Conservation (phyloP, 2,329 filamentous ascomycete species). For the Nothopassalora personata region DNA sequence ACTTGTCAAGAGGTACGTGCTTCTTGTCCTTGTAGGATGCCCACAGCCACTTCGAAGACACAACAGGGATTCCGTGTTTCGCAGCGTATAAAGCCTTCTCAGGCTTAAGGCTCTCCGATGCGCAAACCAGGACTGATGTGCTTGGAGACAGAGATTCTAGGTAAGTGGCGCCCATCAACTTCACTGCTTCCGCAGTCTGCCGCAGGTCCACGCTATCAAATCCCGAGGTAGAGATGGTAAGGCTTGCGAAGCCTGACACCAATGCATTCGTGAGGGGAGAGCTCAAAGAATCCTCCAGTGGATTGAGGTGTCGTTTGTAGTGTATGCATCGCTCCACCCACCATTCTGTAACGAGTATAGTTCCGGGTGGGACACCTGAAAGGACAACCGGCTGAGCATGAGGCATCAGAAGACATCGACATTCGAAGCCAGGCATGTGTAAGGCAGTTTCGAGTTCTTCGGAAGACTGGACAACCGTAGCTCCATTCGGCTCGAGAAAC, state of each 20-base stretch:
- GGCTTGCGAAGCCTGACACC: conserved; percentile 55
- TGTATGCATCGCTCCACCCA: conserved; percentile 88
- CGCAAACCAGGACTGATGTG: conserved; percentile 70
- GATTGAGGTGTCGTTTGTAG: conserved; percentile 64
- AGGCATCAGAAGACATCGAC: conserved; percentile 31
- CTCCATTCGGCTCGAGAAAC: conserved; percentile 29
- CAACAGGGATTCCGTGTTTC: conserved; percentile 72
- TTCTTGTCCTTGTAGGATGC: conserved; percentile 59
- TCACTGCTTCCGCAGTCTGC: conserved; percentile 72
- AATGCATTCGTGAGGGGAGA: conserved; percentile 59
- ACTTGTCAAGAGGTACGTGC: conserved; percentile 44
- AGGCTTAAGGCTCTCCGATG: conserved; percentile 45
- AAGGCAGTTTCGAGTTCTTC: conserved; percentile 22
- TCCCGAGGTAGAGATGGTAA: conserved; percentile 50
- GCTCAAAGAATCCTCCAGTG: conserved; percentile 65
- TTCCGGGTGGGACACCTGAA: conserved; percentile 24
- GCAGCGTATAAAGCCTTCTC: conserved; percentile 76
- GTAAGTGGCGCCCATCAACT: conserved; percentile 68
- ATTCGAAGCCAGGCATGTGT: conserved; percentile 10
- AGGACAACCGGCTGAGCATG: conserved; percentile 22
- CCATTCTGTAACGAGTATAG: conserved; percentile 70
- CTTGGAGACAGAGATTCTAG: conserved; percentile 68
- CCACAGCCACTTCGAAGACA: conserved; percentile 79
- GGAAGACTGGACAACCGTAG: conserved; percentile 21
- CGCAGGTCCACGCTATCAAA: conserved; percentile 65